These are phyloP conservation scores for Kluyveromyces marxianus DNA, from an alignment of 1,139 yeast species.

Conservation along the genomic window DNA sequence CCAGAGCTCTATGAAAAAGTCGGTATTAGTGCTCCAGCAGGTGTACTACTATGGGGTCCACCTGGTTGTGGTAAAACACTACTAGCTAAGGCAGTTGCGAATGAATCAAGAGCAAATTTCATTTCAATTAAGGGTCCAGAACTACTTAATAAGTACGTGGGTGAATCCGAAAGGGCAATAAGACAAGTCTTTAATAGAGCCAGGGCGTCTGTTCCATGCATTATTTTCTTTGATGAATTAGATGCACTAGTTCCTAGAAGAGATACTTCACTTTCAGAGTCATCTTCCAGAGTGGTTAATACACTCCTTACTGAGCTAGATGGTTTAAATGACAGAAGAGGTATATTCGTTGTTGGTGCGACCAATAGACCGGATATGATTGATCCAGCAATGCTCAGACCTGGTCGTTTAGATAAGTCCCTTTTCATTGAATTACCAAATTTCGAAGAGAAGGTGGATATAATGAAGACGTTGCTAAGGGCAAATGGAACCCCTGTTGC, in stretches of 20 bases:
- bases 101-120: constrained; percentile 92
- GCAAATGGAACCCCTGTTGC: constrained; percentile 71
- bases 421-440: constrained; percentile 85
- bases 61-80: constrained; percentile 98
- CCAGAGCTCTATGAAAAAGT: constrained; percentile 87
- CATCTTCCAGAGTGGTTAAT: constrained; percentile 90
- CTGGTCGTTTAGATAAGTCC: constrained; percentile 93
- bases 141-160: constrained; percentile 85
- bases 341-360: constrained; percentile 93
- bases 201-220: constrained; percentile 90
- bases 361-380: constrained; percentile 98
- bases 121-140: constrained; percentile 96
- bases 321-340: constrained; percentile 87
- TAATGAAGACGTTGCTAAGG: constrained; percentile 65
- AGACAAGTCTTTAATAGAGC: constrained; percentile 94
- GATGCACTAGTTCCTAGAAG: constrained; percentile 95
- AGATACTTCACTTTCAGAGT: constrained; percentile 79
- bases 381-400: constrained; percentile 96
- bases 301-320: constrained; percentile 89
- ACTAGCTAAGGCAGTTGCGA: constrained; percentile 94
- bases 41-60: constrained; percentile 97
- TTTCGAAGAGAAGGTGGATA: constrained; percentile 69
- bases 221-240: constrained; percentile 89
- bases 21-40: constrained; percentile 95
- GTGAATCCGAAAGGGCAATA: constrained; percentile 92